phyloP scores from a whole-genome alignment of 1,284 basidiomycete genomes.

The Leccinum pachyderme region DNA sequence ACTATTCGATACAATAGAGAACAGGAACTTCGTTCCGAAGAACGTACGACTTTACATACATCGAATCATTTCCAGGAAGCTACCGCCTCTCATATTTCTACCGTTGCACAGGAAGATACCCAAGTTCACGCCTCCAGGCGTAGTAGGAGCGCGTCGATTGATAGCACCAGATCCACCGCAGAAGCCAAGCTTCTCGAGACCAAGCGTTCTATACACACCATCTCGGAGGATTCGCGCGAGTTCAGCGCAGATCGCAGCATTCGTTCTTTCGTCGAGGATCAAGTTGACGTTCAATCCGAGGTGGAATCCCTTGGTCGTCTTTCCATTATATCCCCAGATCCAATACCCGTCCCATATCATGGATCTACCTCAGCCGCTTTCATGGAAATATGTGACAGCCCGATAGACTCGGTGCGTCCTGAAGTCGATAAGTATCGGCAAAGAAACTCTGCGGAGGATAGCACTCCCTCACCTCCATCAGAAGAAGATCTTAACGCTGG shows the following conservation, averaged over 20 bases:
- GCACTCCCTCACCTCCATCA: constrained; percentile 30
- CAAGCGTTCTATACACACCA: constrained; percentile 29
- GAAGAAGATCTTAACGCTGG: constrained; percentile 31
- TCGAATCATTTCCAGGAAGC: constrained; percentile 18
- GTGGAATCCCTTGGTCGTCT: constrained; percentile 25
- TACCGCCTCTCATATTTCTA: constrained; percentile 5
- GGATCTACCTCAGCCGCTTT: constrained; percentile 34
- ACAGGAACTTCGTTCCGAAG: constrained; percentile 21
- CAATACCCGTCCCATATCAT: constrained; percentile 35
- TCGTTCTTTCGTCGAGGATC: constrained; percentile 17
- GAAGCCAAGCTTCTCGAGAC: constrained; percentile 21
- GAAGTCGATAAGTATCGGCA: constrained; percentile 10
- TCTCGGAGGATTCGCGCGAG: constrained; percentile 30
- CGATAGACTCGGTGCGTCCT: constrained; percentile 18
- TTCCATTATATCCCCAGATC: constrained; percentile 31
- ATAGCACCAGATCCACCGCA: constrained; percentile 12
- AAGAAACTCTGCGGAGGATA: constrained; percentile 20
- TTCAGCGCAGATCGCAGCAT: constrained; percentile 10
- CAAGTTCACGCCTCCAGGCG: constrained; percentile 11
- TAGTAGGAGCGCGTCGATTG: constrained; percentile 15
- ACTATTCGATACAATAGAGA: constrained; percentile 5
- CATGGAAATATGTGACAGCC: constrained; percentile 36
- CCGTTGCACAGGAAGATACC: constrained; percentile 15
- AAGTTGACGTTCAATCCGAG: constrained; percentile 15
- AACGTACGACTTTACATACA: constrained; percentile 13